A percentile compares a stretch with the other conserved stretches of the same genome.
phyloP scores from a whole-genome alignment of 495 filamentous ascomycete genomes.

The Aspergillus heteromorphus region DNA sequence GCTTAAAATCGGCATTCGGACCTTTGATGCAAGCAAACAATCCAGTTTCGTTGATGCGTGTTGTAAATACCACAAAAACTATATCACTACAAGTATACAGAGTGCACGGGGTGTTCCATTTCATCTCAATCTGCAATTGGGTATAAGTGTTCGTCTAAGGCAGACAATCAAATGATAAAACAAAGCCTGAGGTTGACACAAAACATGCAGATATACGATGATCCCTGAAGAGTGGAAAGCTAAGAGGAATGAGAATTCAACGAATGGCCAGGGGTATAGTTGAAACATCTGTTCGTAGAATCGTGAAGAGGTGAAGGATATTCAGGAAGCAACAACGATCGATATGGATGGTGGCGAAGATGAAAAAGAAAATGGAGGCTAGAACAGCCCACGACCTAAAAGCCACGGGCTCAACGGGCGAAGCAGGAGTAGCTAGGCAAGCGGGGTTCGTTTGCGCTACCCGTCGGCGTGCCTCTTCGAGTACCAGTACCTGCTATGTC shows the following conservation, averaged over 20 bases:
- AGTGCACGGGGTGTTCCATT: not conserved
- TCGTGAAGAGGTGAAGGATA: constrained; percentile 4
- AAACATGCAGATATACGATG: not conserved
- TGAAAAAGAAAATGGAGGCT: not conserved
- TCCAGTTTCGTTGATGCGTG: not conserved
- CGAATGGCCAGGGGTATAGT: constrained; percentile 15
- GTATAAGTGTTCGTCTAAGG: not conserved
- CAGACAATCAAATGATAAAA: not conserved
- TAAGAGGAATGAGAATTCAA: constrained; percentile 2
- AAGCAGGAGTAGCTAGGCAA: not conserved
- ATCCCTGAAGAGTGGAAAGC: not conserved
- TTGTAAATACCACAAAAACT: not conserved
- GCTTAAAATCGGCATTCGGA: not conserved
- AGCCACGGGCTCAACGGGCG: not conserved
- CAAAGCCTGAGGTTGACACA: not conserved
- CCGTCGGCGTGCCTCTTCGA: not conserved
- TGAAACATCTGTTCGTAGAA: constrained; percentile 2
- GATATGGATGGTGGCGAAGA: not conserved
- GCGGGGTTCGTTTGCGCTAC: not conserved
- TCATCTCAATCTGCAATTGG: not conserved
- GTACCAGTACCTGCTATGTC: not conserved
- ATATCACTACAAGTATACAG: not conserved
- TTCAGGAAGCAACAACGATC: too few relatives aligned
- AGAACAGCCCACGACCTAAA: not conserved
- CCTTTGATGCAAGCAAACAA: not conserved